Evolutionary conservation across 805 yeast species (phyloP), one percentile per base, ranked within the genome.

Genomic region (Ogataea trehalophila): DNA sequence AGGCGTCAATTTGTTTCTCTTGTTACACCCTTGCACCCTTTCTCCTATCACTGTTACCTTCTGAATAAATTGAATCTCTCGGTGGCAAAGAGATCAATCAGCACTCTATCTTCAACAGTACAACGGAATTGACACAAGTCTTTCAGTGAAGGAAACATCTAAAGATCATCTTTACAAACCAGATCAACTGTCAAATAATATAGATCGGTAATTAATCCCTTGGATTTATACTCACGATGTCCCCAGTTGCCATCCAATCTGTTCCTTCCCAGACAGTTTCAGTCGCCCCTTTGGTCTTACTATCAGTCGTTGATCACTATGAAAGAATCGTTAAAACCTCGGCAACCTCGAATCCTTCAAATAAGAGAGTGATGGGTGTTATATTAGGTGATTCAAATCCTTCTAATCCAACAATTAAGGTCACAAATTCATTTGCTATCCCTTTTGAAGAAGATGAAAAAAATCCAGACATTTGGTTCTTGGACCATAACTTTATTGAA

Each of bases 361-460:
- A 80, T 61, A 89, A 88, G 62, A 77, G 99, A 61, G 96, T 91
- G 18, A 87, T 94, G 16, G 99, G 99, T 50, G 97, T 90, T 39
- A 80, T 94, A 46, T 74, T 94, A 46, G 99, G 99, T 17, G 96
- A 89, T 60, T 78, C 74, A 52, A 69, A 80, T 15, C 63, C 74
- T 11, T 73, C 73, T 44, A 59, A 62, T 9, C 60, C 69, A 16
- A 67, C 70, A 1, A 80, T 91, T 42, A 80, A 83, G 44, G 92
- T 91, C 18, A 81, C 97, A 45, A 94, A 94, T 70, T 85, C 95
- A 23, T 94, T 88, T 72, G 99, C 98, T 8, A 87, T 94, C 43
- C 99, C 99, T 1, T 94, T 94, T 63, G 99, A 94, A 69, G 99
- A 94, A 66, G 99, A 94, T 63, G 95, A 86, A 41, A 85, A 81